A percentile compares a stretch with the other conserved stretches of the same genome.
phyloP scores from a whole-genome alignment of 1,284 basidiomycete species.

The Cerioporus squamosus region DNA sequence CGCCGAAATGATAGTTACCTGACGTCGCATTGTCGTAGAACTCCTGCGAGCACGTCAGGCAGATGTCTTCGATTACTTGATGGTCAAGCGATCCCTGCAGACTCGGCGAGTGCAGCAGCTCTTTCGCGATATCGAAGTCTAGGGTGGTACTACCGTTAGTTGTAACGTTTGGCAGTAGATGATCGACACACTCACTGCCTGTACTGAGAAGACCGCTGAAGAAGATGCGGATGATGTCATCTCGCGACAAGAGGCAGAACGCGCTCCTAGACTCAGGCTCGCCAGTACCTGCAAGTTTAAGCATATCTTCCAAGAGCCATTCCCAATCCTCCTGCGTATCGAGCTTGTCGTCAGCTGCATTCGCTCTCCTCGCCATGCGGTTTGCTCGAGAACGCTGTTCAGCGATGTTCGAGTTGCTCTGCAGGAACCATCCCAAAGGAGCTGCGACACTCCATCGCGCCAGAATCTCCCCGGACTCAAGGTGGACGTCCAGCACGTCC shows the following conservation, averaged over 20 bases:
- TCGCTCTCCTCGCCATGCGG: conserved; percentile 79
- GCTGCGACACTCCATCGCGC: conserved; percentile 86
- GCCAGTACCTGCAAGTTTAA: conserved; percentile 72
- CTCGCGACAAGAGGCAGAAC: conserved; percentile 73
- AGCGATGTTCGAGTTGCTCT: conserved; percentile 64
- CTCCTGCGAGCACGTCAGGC: conserved; percentile 80
- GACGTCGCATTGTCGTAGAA: conserved; percentile 93
- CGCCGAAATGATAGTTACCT: conserved; percentile 89
- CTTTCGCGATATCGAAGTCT: conserved; percentile 84
- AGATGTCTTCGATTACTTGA: conserved; percentile 73
- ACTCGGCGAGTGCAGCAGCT: conserved; percentile 60
- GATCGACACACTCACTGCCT: conserved; percentile 71
- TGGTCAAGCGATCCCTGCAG: conserved; percentile 56
- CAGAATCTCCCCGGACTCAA: conserved; percentile 92
- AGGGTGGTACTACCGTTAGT: not conserved
- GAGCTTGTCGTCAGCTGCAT: conserved; percentile 57
- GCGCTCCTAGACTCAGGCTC: conserved; percentile 71
- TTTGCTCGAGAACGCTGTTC: conserved; percentile 89
- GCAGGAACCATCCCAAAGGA: conserved; percentile 84
- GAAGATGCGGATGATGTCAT: conserved; percentile 81
- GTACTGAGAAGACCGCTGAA: conserved; percentile 83
- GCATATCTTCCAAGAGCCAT: conserved; percentile 87
- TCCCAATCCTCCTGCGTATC: conserved; percentile 80
- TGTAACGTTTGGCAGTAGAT: no score
- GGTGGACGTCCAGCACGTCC: conserved; percentile 90